These are phyloP conservation scores for Clitopilus hobsonii DNA, from an alignment of 768 basidiomycete species.

Conservation along the genomic window DNA sequence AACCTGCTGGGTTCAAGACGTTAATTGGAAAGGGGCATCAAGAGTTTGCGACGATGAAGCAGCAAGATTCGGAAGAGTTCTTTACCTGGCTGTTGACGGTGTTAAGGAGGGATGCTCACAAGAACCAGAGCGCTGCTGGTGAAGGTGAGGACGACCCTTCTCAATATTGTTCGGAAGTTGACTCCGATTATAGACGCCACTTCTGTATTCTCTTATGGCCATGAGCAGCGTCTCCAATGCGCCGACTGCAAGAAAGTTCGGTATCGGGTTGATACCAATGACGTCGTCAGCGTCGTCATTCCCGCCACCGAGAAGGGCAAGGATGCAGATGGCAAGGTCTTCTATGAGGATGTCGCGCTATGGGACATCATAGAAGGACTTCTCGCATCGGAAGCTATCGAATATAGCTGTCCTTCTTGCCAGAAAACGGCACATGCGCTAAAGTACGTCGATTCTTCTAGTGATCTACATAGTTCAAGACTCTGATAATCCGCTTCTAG, in stretches of 20 bases:
- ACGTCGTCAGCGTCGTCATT: constrained; percentile 77
- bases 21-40: constrained; percentile 89
- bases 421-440: constrained; percentile 60
- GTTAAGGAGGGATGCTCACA: constrained; percentile 62
- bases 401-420: constrained; percentile 80
- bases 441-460: constrained; percentile 47
- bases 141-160: constrained; percentile 16
- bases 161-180: background rate
- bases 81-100: constrained; percentile 74
- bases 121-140: constrained; percentile 33
- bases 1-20: constrained; percentile 80
- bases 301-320: constrained; percentile 57
- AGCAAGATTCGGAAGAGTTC: constrained; percentile 97
- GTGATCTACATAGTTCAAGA: background rate
- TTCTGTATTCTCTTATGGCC: constrained; percentile 69
- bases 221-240: constrained; percentile 89
- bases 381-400: constrained; percentile 59
- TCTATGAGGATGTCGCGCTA: constrained; percentile 62
- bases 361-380: constrained; percentile 56
- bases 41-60: constrained; percentile 94
- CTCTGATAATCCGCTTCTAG: constrained; percentile 30
- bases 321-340: constrained; percentile 54
- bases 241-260: constrained; percentile 71
- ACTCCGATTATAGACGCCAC: constrained; percentile 53
- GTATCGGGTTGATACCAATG: constrained; percentile 72